A percentile compares a stretch with the other conserved stretches of the same genome.
phyloP scores from a whole-genome alignment of 805 yeast species.

The Zygosaccharomyces kombuchaensis region DNA sequence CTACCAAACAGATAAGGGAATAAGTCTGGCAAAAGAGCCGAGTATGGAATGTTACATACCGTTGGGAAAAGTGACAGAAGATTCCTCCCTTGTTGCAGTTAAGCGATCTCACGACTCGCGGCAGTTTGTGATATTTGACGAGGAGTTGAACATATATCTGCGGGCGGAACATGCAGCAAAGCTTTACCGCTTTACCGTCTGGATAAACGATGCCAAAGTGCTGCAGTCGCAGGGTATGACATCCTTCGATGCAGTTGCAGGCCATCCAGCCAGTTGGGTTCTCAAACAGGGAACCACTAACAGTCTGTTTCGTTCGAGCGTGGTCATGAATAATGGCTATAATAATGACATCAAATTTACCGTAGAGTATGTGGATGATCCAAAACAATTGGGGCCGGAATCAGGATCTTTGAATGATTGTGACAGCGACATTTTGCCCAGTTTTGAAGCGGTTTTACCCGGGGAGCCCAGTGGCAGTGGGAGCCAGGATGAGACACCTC shows the following conservation, averaged over 20 bases:
- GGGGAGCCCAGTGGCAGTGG: conserved; percentile 8
- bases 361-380: conserved; percentile 10
- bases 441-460: conserved; percentile 27
- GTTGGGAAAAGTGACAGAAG: conserved; percentile 9
- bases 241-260: conserved; percentile 3
- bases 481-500: not conserved
- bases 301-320: conserved; percentile 26
- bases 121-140: conserved; percentile 31
- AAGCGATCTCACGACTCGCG: conserved; percentile 19
- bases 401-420: not conserved
- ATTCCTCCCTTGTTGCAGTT: conserved; percentile 7
- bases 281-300: conserved; percentile 19
- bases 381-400: not conserved
- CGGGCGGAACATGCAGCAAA: conserved; percentile 7
- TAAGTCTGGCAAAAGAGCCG: not conserved
- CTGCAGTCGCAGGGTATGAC: conserved; percentile 9
- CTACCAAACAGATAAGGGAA: not conserved
- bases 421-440: conserved; percentile 19
- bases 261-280: conserved; percentile 11
- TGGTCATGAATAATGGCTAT: conserved; percentile 34
- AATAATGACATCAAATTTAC: conserved; percentile 25
- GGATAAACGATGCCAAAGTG: conserved; percentile 31
- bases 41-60: conserved; percentile 27
- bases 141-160: conserved; percentile 20
- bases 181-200: conserved; percentile 15